These are phyloP conservation scores for Phaeodactylum tricornutum DNA, from an alignment of 108 stramenopile genomes.

Conservation along the genomic window DNA sequence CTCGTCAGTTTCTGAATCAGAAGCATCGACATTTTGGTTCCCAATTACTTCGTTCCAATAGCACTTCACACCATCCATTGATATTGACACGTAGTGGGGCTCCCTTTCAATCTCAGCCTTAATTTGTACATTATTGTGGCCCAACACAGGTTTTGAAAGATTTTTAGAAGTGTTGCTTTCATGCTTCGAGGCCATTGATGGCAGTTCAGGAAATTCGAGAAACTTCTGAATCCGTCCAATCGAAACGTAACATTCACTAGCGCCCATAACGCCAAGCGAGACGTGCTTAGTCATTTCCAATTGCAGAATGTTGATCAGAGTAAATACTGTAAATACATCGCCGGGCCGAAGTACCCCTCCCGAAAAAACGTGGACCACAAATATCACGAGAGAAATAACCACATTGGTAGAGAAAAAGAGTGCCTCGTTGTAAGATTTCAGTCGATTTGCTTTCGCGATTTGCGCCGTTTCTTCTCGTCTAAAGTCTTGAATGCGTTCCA, in stretches of 20 bases:
- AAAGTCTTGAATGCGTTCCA: conserved; percentile 46
- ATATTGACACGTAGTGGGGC: background rate
- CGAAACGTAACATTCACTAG: conserved; percentile 57
- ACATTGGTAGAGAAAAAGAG: conserved; percentile 62
- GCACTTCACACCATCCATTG: conserved; percentile 24
- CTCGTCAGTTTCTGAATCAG: background rate
- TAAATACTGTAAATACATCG: conserved; percentile 60
- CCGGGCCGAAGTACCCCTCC: conserved; percentile 41
- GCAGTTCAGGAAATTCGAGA: conserved; percentile 47
- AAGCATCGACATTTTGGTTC: background rate
- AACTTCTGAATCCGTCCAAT: conserved; percentile 59
- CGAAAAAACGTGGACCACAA: conserved; percentile 33
- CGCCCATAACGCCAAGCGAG: conserved; percentile 67
- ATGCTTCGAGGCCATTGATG: background rate
- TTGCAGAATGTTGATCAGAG: conserved; percentile 77
- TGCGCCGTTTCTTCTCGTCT: conserved; percentile 53
- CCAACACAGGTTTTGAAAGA: too few species aligned
- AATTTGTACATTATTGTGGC: too few species aligned
- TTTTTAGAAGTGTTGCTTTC: background rate
- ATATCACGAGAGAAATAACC: conserved; percentile 49
- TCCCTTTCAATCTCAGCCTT: too few species aligned
- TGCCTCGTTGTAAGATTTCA: conserved; percentile 81
- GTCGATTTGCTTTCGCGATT: conserved; percentile 52
- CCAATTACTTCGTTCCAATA: conserved; percentile 24
- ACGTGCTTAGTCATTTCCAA: conserved; percentile 82